Conservation (phyloP, 495 filamentous ascomycete species). For the Xylaria acuta region DNA sequence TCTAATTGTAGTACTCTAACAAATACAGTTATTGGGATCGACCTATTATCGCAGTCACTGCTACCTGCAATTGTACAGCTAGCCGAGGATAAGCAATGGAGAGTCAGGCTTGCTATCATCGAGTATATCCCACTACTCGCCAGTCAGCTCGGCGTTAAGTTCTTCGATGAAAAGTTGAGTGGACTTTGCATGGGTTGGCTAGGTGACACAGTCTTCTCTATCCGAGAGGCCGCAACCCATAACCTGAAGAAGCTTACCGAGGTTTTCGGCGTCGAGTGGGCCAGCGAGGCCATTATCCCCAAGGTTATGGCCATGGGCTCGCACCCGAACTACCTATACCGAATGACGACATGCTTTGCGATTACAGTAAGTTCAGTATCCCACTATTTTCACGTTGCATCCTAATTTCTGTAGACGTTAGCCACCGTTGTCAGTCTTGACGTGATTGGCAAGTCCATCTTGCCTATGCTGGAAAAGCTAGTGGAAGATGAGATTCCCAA, state of each 20-base stretch:
- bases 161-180: constrained; percentile 97
- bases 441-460: constrained; percentile 89
- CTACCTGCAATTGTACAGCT: constrained; percentile 98
- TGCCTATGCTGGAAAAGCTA: constrained; percentile 94
- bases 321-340: constrained; percentile 97
- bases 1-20: constrained; percentile 32
- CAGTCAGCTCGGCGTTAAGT: constrained; percentile 92
- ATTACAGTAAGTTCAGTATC: constrained; percentile 75
- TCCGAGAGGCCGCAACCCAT: constrained; percentile 93
- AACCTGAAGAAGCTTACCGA: constrained; percentile 98
- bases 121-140: constrained; percentile 98
- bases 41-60: constrained; percentile 92
- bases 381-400: background rate
- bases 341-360: constrained; percentile 99
- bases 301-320: constrained; percentile 98
- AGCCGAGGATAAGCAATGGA: constrained; percentile 99
- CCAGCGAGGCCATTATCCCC: constrained; percentile 94
- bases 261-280: constrained; percentile 98
- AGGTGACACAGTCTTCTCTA: constrained; percentile 98
- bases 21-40: constrained; percentile 87
- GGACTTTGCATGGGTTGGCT: constrained; percentile 98
- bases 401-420: constrained; percentile 73
- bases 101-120: constrained; percentile 95
- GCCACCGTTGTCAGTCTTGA: constrained; percentile 89
- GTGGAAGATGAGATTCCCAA: constrained; percentile 95